Evolutionary conservation across 1,284 basidiomycete genomes (phyloP).

Genomic region (Boletus albobrunnescens): DNA sequence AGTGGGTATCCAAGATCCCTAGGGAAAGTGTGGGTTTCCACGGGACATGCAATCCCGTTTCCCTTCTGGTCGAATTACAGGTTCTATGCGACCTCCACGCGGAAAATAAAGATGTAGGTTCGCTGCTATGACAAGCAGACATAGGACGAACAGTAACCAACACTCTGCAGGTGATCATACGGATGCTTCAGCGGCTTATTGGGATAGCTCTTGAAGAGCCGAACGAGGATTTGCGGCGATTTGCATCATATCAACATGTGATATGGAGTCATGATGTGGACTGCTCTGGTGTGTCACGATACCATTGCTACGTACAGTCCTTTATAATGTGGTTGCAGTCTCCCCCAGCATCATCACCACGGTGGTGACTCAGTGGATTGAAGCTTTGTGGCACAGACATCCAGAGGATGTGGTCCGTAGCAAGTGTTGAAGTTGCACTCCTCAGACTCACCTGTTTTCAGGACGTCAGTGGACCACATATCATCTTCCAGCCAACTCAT

Average conservation of each 20-base stretch:
- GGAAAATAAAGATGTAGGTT: constrained; percentile 21
- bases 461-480: constrained; percentile 19
- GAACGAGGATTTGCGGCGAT: constrained; percentile 37
- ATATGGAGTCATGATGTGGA: constrained; percentile 45
- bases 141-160: background rate
- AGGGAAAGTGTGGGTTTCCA: background rate
- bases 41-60: constrained; percentile 14
- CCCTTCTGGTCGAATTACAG: constrained; percentile 26
- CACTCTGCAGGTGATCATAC: constrained; percentile 13
- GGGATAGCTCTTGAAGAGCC: constrained; percentile 34
- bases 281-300: constrained; percentile 32
- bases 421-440: background rate
- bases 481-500: constrained; percentile 26
- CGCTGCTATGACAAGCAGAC: background rate
- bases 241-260: constrained; percentile 53
- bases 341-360: constrained; percentile 31
- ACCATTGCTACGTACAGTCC: background rate
- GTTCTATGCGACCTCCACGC: constrained; percentile 15
- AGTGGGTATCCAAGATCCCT: constrained; percentile 18
- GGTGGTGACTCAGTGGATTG: constrained; percentile 47
- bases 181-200: constrained; percentile 32
- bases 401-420: constrained; percentile 15
- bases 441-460: constrained; percentile 9
- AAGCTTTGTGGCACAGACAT: constrained; percentile 41
- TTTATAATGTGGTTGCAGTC: constrained; percentile 27